phyloP scores from a whole-genome alignment of 345 rosid genomes.

The Eucalyptus tenuipes region DNA sequence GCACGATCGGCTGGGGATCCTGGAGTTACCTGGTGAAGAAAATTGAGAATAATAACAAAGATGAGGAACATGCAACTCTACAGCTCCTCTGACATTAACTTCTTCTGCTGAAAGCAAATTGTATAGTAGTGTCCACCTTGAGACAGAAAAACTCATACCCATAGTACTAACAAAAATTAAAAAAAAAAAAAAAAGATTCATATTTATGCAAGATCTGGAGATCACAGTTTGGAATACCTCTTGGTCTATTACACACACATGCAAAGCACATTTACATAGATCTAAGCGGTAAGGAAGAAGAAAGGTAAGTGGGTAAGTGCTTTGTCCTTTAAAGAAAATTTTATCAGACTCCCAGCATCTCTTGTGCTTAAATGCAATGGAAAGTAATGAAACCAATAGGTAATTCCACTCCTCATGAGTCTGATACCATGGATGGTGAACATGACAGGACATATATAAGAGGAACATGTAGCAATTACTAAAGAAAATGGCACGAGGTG shows the following conservation, averaged over 20 bases:
- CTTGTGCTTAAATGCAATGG: background rate
- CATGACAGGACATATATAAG: background rate
- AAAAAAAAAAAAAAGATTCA: background rate
- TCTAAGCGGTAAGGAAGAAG: background rate
- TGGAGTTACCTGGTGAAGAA: constrained; percentile 50
- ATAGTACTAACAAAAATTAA: background rate
- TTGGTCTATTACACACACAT: background rate
- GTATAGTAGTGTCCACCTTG: background rate
- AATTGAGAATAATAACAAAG: background rate
- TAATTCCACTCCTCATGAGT: background rate
- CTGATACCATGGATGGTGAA: background rate
- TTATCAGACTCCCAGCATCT: background rate
- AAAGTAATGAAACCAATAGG: background rate
- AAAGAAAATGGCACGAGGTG: background rate
- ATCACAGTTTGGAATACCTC: background rate
- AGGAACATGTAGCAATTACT: background rate
- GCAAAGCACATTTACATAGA: background rate
- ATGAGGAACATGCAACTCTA: background rate
- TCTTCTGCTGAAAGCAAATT: background rate
- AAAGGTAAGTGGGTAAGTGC: background rate
- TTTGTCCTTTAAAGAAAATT: background rate
- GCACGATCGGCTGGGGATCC: constrained; percentile 86
- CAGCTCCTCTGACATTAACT: background rate
- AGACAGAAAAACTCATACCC: background rate
- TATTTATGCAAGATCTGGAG: background rate